Percentiles rank a stretch among this genome's conserved stretches.
Evolutionary conservation across 805 yeast species (phyloP).

Genomic region (Ogataea philodendri): DNA sequence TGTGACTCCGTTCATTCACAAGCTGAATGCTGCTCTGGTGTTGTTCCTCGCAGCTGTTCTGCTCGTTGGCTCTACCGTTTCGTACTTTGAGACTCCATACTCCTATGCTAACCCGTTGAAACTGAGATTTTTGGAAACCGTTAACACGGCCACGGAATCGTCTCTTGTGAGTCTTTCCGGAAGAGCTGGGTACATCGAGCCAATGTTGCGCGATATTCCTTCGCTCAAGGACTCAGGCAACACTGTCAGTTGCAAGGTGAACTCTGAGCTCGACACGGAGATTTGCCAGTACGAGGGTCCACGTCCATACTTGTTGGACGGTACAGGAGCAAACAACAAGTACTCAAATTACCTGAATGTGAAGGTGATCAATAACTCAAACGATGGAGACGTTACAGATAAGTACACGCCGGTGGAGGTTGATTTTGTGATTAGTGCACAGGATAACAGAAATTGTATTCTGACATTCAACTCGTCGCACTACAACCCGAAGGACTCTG

Average conservation of each 20-base stretch:
- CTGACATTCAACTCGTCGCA: constrained; percentile 54
- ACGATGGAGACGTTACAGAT: constrained; percentile 26
- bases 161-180: constrained; percentile 50
- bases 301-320: constrained; percentile 47
- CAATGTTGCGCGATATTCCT: constrained; percentile 60
- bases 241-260: constrained; percentile 35
- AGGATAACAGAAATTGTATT: constrained; percentile 63
- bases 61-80: constrained; percentile 37
- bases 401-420: constrained; percentile 66
- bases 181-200: constrained; percentile 45
- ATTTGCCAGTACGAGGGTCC: constrained; percentile 51
- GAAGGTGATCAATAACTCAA: constrained; percentile 49
- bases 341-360: constrained; percentile 47
- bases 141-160: constrained; percentile 38
- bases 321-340: constrained; percentile 32
- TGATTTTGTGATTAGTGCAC: constrained; percentile 54
- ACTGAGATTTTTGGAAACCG: constrained; percentile 62
- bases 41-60: constrained; percentile 41
- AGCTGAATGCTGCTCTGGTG: constrained; percentile 54
- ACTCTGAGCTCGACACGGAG: constrained; percentile 46
- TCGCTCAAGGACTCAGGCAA: constrained; percentile 43
- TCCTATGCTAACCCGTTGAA: constrained; percentile 64
- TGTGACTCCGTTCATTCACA: constrained; percentile 66
- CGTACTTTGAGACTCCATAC: constrained; percentile 55
- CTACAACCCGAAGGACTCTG: constrained; percentile 32